A percentile compares a stretch with the other conserved stretches of the same genome.
Evolutionary conservation across 192 early-diverging fungal genomes (phyloP).

Genomic region (Coemansia sp.): DNA sequence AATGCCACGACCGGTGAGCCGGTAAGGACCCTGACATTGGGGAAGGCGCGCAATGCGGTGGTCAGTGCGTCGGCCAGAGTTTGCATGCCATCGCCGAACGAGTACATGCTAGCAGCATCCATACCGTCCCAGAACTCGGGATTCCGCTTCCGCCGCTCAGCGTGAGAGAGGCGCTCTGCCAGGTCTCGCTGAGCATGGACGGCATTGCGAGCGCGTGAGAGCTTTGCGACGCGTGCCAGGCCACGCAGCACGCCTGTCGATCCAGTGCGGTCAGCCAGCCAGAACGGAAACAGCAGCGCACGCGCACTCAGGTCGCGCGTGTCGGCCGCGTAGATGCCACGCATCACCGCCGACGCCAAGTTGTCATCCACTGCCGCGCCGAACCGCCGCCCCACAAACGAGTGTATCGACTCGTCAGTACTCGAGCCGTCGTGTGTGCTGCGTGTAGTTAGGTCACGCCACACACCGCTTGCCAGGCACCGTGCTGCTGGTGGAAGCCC

Average conservation of each 20-base stretch:
- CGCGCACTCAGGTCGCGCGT: constrained; percentile 74
- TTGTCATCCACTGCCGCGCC: constrained; percentile 74
- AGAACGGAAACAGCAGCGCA: constrained; percentile 74
- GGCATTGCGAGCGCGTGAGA: constrained; percentile 36
- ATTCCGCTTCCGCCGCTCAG: constrained; percentile 34
- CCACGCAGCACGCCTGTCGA: constrained; percentile 34
- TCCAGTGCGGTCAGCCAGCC: constrained; percentile 64
- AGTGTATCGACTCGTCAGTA: constrained; percentile 84
- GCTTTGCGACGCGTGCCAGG: constrained; percentile 32
- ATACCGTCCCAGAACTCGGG: constrained; percentile 65
- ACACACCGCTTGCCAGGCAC: constrained; percentile 61
- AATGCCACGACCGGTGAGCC: constrained; percentile 52
- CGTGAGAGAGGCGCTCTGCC: constrained; percentile 19
- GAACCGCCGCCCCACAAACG: constrained; percentile 82
- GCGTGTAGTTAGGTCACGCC: constrained; percentile 32
- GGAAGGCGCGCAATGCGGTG: constrained; percentile 49
- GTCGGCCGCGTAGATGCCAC: constrained; percentile 95
- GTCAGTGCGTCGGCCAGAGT: constrained; percentile 66
- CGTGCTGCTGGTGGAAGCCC: constrained; percentile 65
- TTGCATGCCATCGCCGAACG: constrained; percentile 82
- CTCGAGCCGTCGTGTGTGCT: constrained; percentile 9
- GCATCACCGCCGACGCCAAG: constrained; percentile 85
- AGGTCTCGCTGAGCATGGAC: constrained; percentile 23
- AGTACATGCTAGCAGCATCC: constrained; percentile 74
- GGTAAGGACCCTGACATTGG: constrained; percentile 65